phyloP scores from a whole-genome alignment of 2,329 filamentous ascomycete species.

The Nigrograna mackinnonii region DNA sequence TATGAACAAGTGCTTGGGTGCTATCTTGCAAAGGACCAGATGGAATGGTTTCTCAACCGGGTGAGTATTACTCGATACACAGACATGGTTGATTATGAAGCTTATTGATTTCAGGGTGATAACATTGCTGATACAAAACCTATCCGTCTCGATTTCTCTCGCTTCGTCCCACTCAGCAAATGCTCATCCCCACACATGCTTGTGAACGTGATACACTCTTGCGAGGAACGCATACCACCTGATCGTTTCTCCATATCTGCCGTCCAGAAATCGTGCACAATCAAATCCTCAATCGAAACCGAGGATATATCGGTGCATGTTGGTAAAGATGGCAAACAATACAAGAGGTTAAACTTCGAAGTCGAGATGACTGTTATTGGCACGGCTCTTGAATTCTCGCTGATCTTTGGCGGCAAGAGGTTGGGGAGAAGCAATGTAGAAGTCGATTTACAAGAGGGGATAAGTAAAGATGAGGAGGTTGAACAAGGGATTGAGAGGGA shows the following conservation, averaged over 20 bases:
- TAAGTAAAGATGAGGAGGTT: no score
- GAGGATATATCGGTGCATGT: background rate
- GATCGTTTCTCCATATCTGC: background rate
- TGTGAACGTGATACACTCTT: background rate
- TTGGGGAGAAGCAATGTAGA: constrained; percentile 2
- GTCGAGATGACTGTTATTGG: constrained; percentile 15
- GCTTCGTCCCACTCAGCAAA: no score
- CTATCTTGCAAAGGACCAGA: background rate
- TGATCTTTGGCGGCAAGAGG: constrained; percentile 8
- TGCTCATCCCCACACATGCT: background rate
- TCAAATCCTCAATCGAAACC: constrained; percentile 2
- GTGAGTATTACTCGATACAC: background rate
- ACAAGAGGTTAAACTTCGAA: constrained; percentile 7
- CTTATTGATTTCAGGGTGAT: no score
- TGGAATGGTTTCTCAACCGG: constrained; percentile 4
- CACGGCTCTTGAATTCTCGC: constrained; percentile 11
- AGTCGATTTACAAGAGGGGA: background rate
- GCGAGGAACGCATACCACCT: background rate
- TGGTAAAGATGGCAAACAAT: constrained; percentile 4
- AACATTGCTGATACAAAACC: no score
- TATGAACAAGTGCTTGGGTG: background rate
- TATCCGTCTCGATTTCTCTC: no score
- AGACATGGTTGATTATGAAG: no score
- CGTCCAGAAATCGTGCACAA: background rate
- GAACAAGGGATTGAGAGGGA: no score